Percentiles rank a stretch among this genome's conserved stretches.
These are phyloP conservation scores for Stagonosporopsis cucurbitacearum DNA, from an alignment of 2,329 filamentous ascomycete species.

Conservation along the genomic window DNA sequence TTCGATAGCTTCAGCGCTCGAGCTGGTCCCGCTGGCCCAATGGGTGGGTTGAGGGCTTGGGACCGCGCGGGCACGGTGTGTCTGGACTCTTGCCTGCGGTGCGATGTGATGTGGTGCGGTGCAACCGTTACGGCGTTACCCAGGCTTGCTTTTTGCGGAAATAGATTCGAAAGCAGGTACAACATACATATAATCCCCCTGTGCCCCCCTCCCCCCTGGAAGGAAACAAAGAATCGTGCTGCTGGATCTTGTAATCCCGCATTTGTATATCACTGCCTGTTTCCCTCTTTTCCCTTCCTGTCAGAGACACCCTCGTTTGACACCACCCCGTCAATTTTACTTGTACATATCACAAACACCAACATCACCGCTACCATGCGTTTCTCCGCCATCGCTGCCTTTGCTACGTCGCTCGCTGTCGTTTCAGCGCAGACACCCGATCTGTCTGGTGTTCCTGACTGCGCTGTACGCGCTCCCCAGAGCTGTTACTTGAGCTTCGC, in stretches of 20 bases:
- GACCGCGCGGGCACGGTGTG: constrained; percentile 3
- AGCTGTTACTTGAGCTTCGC: neutral
- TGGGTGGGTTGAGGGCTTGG: neutral
- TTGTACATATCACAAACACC: too few relatives aligned
- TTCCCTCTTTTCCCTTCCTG: too few relatives aligned
- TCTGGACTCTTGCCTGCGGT: too few relatives aligned
- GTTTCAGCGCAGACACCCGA: constrained; percentile 38
- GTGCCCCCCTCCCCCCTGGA: too few relatives aligned
- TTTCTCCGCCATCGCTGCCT: constrained; percentile 37
- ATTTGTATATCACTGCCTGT: too few relatives aligned
- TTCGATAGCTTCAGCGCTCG: constrained; percentile 18
- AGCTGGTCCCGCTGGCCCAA: too few relatives aligned
- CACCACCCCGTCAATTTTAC: neutral
- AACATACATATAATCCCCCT: too few relatives aligned
- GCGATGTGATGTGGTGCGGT: too few relatives aligned
- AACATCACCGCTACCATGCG: too few relatives aligned
- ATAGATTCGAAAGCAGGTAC: constrained; percentile 18
- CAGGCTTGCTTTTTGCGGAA: constrained; percentile 10
- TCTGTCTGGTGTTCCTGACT: constrained; percentile 33
- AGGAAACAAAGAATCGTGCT: too few relatives aligned
- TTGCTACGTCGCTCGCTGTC: constrained; percentile 36
- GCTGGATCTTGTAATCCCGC: too few relatives aligned
- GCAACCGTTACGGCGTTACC: too few relatives aligned
- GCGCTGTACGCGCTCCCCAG: constrained; percentile 42
- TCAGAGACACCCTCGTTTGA: constrained; percentile 16